Percentiles rank a stretch among this genome's conserved stretches.
Conservation (phyloP, 371 early-diverging fungal genomes). For the Fennellomyces sp. region DNA sequence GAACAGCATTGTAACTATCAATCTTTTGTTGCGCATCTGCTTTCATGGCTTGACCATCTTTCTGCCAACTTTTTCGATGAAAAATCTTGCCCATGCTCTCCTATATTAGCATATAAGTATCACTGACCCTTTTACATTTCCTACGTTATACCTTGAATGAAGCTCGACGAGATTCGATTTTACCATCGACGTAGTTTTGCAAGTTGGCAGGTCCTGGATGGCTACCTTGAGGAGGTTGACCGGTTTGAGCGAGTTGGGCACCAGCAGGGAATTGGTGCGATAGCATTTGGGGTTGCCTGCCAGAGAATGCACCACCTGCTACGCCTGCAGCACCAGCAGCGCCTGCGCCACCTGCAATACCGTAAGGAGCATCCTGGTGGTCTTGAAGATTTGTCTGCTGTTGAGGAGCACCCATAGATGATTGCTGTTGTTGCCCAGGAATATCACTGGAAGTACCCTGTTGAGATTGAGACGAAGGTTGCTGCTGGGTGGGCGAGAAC, state of each 20-base stretch:
- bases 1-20: neutral
- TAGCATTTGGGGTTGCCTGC: neutral
- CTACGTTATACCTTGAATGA: slow-evolving; percentile 15
- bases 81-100: slow-evolving; percentile 3
- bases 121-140: neutral
- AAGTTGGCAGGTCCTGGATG: neutral
- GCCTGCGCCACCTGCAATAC: slow-evolving; percentile 3
- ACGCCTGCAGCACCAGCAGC: slow-evolving; percentile 2
- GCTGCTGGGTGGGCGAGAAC: neutral
- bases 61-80: neutral
- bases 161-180: slow-evolving; percentile 1
- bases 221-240: neutral
- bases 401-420: no score
- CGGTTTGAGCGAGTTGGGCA: neutral
- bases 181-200: slow-evolving; percentile 6
- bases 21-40: neutral
- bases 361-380: no score
- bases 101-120: neutral
- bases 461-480: no score
- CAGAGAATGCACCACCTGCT: neutral
- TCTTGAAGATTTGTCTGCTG: no score
- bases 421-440: neutral
- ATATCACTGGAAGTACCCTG: neutral
- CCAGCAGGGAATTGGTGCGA: neutral
- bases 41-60: neutral